A percentile compares a stretch with the other conserved stretches of the same genome.
Evolutionary conservation across 2,329 filamentous ascomycete genomes (phyloP).

Genomic region (Cytospora schulzeri): DNA sequence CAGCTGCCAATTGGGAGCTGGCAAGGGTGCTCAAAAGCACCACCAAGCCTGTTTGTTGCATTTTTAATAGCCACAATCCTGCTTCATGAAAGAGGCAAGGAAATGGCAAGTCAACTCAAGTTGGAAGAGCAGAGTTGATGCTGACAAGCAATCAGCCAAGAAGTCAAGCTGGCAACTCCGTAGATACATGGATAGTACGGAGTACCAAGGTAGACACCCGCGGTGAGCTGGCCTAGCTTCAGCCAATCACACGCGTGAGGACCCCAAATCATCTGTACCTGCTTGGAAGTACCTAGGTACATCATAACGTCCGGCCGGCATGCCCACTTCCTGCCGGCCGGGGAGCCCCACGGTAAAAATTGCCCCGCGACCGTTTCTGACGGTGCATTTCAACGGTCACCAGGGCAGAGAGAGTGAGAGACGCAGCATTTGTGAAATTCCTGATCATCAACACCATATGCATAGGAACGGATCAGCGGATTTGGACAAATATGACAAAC

Average conservation of each 20-base stretch:
- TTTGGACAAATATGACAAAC: constrained; percentile 11
- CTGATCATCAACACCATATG: neutral
- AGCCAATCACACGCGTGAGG: constrained; percentile 8
- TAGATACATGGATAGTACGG: neutral
- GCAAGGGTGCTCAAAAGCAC: constrained; percentile 55
- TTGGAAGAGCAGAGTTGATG: neutral
- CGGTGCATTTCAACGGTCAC: constrained; percentile 9
- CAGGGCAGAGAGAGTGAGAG: neutral
- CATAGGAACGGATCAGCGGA: neutral
- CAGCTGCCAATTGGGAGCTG: constrained; percentile 58
- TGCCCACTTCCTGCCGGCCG: neutral
- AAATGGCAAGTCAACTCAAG: constrained; percentile 9
- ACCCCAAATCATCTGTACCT: neutral
- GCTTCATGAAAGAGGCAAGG: constrained; percentile 14
- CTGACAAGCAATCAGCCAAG: neutral
- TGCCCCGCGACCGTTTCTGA: constrained; percentile 16
- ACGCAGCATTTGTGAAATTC: neutral
- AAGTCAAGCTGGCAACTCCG: constrained; percentile 24
- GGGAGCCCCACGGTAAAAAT: constrained; percentile 11
- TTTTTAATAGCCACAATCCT: constrained; percentile 35
- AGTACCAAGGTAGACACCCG: neutral
- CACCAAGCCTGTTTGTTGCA: constrained; percentile 53
- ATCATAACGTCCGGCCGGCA: neutral
- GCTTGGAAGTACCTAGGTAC: neutral
- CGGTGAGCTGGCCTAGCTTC: constrained; percentile 1